A percentile compares a stretch with the other conserved stretches of the same genome.
These are phyloP conservation scores for Malus hybrid DNA, from an alignment of 331 rosid genomes.

Conservation along the genomic window DNA sequence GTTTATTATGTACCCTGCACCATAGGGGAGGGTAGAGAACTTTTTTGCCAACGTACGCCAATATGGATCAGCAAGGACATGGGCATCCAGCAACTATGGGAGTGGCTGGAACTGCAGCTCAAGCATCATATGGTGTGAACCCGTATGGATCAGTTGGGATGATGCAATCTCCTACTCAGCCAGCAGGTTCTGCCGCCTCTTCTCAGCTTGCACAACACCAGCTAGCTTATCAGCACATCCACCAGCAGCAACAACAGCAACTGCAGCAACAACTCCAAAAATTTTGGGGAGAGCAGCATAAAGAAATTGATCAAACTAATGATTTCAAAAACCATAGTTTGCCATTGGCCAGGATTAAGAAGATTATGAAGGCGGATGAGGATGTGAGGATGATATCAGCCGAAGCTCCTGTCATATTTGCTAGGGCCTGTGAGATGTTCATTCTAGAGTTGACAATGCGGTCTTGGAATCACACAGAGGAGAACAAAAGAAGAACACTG, in stretches of 20 bases:
- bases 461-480: too few relatives aligned
- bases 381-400: too few relatives aligned
- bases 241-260: conserved; percentile 38
- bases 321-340: too few relatives aligned
- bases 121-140: conserved; percentile 19
- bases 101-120: conserved; percentile 13
- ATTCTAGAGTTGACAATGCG: too few relatives aligned
- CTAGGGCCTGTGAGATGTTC: too few relatives aligned
- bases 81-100: conserved; percentile 19
- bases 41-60: not conserved
- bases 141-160: conserved; percentile 20
- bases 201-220: conserved; percentile 38
- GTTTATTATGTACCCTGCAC: not conserved
- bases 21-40: not conserved
- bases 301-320: too few relatives aligned
- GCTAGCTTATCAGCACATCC: conserved; percentile 31
- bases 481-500: too few relatives aligned
- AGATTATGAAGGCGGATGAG: too few relatives aligned
- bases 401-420: too few relatives aligned
- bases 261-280: conserved; percentile 31
- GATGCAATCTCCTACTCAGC: conserved; percentile 26
- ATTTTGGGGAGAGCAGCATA: too few relatives aligned
- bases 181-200: conserved; percentile 21
- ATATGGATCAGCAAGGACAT: conserved; percentile 46
- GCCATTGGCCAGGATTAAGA: too few relatives aligned